phyloP scores from a whole-genome alignment of 768 basidiomycete species.

The Boletus coccyginus region DNA sequence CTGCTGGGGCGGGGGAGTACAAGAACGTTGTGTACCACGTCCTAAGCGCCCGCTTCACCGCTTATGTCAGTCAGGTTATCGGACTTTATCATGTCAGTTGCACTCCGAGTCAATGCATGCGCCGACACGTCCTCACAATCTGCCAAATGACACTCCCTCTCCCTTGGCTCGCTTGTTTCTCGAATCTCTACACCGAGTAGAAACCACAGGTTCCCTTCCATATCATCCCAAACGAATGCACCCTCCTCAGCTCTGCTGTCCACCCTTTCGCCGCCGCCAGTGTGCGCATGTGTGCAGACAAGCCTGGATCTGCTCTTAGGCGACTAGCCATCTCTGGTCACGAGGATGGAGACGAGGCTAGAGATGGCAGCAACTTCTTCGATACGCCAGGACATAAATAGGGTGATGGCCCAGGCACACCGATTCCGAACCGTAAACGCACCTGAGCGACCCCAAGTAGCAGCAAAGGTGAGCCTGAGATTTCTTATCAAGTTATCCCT shows the following conservation, averaged over 20 bases:
- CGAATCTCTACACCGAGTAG: slow-evolving; percentile 53
- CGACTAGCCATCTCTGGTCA: slow-evolving; percentile 34
- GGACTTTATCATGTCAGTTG: slow-evolving; percentile 38
- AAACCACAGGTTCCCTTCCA: slow-evolving; percentile 44
- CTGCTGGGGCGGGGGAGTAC: too few species aligned
- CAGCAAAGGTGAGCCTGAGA: slow-evolving; percentile 58
- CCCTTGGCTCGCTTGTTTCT: slow-evolving; percentile 54
- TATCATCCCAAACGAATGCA: slow-evolving; percentile 50
- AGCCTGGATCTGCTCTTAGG: slow-evolving; percentile 38
- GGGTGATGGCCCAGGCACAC: slow-evolving; percentile 52
- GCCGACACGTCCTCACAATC: slow-evolving; percentile 45
- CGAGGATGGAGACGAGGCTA: slow-evolving; percentile 38
- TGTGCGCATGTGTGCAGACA: slow-evolving; percentile 39
- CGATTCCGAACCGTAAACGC: slow-evolving; percentile 47
- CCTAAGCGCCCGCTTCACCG: too few species aligned
- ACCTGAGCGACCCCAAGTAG: slow-evolving; percentile 26
- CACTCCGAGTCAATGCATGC: slow-evolving; percentile 31
- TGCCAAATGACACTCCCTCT: slow-evolving; percentile 46
- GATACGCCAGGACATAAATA: slow-evolving; percentile 55
- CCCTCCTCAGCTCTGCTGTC: slow-evolving; percentile 48
- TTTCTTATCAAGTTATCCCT: not conserved
- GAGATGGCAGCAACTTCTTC: slow-evolving; percentile 43
- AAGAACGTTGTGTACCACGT: too few species aligned
- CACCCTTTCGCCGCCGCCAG: slow-evolving; percentile 48
- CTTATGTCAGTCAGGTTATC: too few species aligned